Evolutionary conservation across 148 eudicot genomes (phyloP), one percentile per base, ranked within the genome.

Genomic region (Amaranthus palmeri): DNA sequence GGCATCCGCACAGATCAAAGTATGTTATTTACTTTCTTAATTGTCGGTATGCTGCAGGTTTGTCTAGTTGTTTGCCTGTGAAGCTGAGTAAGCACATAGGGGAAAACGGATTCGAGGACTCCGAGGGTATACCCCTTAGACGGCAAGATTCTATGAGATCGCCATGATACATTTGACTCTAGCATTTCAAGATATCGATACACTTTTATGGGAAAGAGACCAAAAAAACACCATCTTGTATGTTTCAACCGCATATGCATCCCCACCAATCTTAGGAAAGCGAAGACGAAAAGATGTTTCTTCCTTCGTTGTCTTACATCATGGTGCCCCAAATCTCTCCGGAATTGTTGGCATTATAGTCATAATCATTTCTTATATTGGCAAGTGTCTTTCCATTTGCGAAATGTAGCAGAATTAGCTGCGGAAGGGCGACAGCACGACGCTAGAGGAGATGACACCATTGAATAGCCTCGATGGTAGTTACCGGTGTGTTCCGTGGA

Each of bases 61-160:
- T 81, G 47, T 69, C 81, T 25, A 77, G 65, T n/a, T 67, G 88
- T n/a, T 72, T 77, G 60, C 76, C 97, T 15, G 72, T 80, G 76
- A 83, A 85, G 75, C 76, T 78, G 82, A 77, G 85, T 7, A 92
- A 86, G 80, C 88, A 86, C 65, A 71, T 61, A 44, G 91, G 80
- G 46, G 93, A 85, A 73, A 82, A 89, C 77, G 93, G 88, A 62
- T 84, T 81, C 65, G 85, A 78, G 14, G 90, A 74, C 74, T 80
- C 78, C 7, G 97, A 92, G 80, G 88, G 90, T 54, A 81, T 92
- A 74, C 97, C 97, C 52, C 84, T 92, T 13, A 88, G 83, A 76
- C 87, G 92, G 76, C 88, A 82, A 69, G 96, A 92, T 47, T 58
- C 88, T 51, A 41, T 75, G 72, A 81, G 90, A 82, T 79, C 63